Percentiles rank a stretch among this genome's conserved stretches.
These are phyloP conservation scores for Leccinellum albellum DNA, from an alignment of 768 basidiomycete species.

Conservation along the genomic window DNA sequence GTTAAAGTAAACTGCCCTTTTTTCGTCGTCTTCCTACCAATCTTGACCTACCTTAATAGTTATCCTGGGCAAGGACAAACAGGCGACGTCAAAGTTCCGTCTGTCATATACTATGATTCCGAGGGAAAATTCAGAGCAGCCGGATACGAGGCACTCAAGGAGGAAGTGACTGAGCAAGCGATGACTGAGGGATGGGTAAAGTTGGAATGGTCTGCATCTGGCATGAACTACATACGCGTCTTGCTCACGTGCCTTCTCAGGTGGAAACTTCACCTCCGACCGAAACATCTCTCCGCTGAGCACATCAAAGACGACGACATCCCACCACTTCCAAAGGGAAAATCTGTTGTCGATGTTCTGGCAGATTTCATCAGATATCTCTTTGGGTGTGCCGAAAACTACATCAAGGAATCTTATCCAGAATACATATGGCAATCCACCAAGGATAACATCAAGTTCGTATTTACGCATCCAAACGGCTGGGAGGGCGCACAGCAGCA, in stretches of 20 bases:
- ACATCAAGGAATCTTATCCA: constrained; percentile 42
- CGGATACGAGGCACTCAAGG: constrained; percentile 36
- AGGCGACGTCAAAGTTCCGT: background rate
- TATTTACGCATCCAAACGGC: constrained; percentile 59
- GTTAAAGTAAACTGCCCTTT: background rate
- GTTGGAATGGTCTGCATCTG: constrained; percentile 42
- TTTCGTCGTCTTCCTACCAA: background rate
- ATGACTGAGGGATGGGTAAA: constrained; percentile 40
- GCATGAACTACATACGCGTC: too few species aligned
- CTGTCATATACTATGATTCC: constrained; percentile 38
- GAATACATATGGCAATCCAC: constrained; percentile 43
- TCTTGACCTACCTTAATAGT: background rate
- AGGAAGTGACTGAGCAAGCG: constrained; percentile 33
- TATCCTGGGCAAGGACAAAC: background rate
- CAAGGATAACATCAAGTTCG: constrained; percentile 40
- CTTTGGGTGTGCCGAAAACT: constrained; percentile 37
- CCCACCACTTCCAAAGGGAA: constrained; percentile 38
- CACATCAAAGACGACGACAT: constrained; percentile 20
- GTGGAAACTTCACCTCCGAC: constrained; percentile 38
- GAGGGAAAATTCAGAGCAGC: constrained; percentile 18
- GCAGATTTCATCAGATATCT: constrained; percentile 45
- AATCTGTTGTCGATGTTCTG: constrained; percentile 37
- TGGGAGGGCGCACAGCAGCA: constrained; percentile 58
- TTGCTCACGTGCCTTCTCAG: constrained; percentile 9
- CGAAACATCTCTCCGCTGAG: constrained; percentile 24